Base-by-base conservation (phyloP, 2,329 filamentous ascomycete species). In the Fusarium acutatum region DNA sequence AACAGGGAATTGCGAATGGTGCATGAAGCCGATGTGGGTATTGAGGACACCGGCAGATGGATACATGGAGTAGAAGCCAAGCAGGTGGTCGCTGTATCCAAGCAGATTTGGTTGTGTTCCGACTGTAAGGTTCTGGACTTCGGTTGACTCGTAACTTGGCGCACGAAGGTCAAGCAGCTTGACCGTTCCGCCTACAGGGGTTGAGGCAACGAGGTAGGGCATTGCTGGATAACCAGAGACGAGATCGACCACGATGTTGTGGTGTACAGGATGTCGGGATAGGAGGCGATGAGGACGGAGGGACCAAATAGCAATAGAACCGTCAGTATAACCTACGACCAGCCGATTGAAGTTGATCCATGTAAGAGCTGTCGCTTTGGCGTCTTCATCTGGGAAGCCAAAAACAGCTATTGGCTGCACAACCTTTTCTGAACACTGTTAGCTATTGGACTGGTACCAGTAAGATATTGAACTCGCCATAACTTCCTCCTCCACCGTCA, bases 271-370 rank as follows among this genome's bases (percentile, higher is more conserved):
- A 54, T 88, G 84, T 6, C 88, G 85, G 46, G 85, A 85, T 34
- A 90, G 81, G 57, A 89, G 80, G 32, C 82, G 79, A 49, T 78
- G 80, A 2, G 88, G 88, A 43, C 82, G 82, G 46, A 90, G 75
- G 17, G 88, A 90, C 88, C 88, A 91, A 17, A 90, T 80, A 26
- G 84, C 83, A 40, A 90, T 81, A 26, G 86, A 88, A 37, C 89
- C 89, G 67, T 91, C 89, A 1, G 84, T 85, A 75, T 90, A 88
- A 54, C 88, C 89, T 35, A 88, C 80, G 1, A 83, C 87, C 43
- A 91, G 80, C 28, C 88, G 86, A 75, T 90, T 90, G 71, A 84
- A 83, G 66, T 85, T 86, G 38, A 86, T 80, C 89, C 89, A 91
- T 17, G 87, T 83, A 59, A 90, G 83, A 66, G 85, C 84, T 22